A percentile compares a stretch with the other conserved stretches of the same genome.
Evolutionary conservation across 495 filamentous ascomycete genomes (phyloP).

Genomic region (Oidiodendron maius): DNA sequence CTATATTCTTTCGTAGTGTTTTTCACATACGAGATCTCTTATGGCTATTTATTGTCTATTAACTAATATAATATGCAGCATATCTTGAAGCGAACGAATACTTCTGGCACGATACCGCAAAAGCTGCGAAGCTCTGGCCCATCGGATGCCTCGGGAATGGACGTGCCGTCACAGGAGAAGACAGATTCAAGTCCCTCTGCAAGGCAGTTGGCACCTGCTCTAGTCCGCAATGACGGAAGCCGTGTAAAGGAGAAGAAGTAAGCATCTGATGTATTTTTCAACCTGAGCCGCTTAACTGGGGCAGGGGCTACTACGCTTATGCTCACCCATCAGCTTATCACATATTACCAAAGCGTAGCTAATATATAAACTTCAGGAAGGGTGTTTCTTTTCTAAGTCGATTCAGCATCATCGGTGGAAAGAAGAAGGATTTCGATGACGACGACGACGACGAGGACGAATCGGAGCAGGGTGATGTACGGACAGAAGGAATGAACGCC

Average conservation of each 20-base stretch:
- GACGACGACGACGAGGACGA: conserved; percentile 59
- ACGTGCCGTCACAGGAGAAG: conserved; percentile 46
- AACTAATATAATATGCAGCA: conserved; percentile 26
- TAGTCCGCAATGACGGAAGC: conserved; percentile 35
- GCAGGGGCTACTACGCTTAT: too few relatives aligned
- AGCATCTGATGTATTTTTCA: too few relatives aligned
- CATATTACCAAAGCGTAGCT: too few relatives aligned
- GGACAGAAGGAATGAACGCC: conserved; percentile 75
- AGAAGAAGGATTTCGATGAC: conserved; percentile 56
- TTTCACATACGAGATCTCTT: background rate
- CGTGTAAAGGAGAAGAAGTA: conserved; percentile 36
- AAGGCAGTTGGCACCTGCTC: conserved; percentile 24
- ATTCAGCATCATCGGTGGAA: conserved; percentile 65
- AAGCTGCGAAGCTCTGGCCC: conserved; percentile 49
- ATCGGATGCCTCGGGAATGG: conserved; percentile 44
- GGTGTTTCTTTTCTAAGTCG: conserved; percentile 88
- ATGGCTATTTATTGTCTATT: background rate
- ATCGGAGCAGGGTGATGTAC: conserved; percentile 62
- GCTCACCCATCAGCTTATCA: too few relatives aligned
- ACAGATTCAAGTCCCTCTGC: conserved; percentile 29
- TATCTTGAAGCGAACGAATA: conserved; percentile 80
- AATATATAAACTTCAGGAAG: conserved; percentile 51
- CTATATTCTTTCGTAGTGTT: too few relatives aligned
- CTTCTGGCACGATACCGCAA: conserved; percentile 60
- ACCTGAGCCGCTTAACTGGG: too few relatives aligned